Base-by-base conservation (phyloP, 805 yeast genomes). In the Scheffersomyces lignosus region DNA sequence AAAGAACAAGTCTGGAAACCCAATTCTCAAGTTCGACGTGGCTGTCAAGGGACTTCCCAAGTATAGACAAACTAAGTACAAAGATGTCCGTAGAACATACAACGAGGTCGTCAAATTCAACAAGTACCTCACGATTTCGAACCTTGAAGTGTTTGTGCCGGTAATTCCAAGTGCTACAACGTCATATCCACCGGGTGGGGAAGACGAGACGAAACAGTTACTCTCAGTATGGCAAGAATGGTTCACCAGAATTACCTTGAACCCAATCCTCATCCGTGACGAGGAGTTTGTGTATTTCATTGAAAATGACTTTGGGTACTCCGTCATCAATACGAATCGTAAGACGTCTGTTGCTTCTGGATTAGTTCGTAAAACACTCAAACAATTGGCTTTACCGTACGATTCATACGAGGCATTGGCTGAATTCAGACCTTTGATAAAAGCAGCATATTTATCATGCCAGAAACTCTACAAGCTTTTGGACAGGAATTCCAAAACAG, bases 111-210 rank as follows among this genome's bases (percentile, higher is more conserved):
- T 76, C 22, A 77, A 80, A 41, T 78, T 93, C 51, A 87, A 86
- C 61, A 80, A 79, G 47, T 91, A 85, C 55, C 65, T 93, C 44
- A 80, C 81, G 38, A 80, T 81, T 15, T 86, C 95, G 26, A 84
- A 89, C 52, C 82, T 91, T 22, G 98, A 93, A 58, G 90, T 93
- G 38, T 89, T 91, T 62, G 89, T 93, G 3, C 97, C 98, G 0
- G 81, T 95, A 4, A 68, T 93, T 28, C 97, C 98, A 0, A 66
- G 71, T 15, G 70, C 93, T 1, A 73, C 70, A 5, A 84, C 96
- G 1, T 75, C 89, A 14, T 90, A 81, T 53, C 95, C 96, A 17
- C 68, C 80, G n/a, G 86, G 86, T 36, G 86, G 90, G 30, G 84
- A 84, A 18, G 97, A 91, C 44, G 95, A 87, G 52, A 73, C 71